Base-by-base conservation (phyloP, 768 basidiomycete species). In the Panellus pusillus region DNA sequence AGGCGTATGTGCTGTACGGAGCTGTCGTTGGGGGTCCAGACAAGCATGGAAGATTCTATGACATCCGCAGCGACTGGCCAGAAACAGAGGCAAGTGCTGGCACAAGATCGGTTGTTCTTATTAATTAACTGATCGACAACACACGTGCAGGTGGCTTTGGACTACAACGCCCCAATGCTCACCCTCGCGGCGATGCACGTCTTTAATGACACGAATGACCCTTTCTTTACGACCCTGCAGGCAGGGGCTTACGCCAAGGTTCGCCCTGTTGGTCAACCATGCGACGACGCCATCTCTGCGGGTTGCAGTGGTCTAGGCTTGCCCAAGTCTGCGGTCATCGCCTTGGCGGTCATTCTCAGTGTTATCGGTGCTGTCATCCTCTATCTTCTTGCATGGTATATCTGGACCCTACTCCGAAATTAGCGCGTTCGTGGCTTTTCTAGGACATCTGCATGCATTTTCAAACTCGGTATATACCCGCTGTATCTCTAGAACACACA, bases 121-220 rank as follows among this genome's bases (percentile, higher is more conserved):
- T 19, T 28, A 41, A 17, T 37, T 24, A 36, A 40, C 31, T 39
- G 29, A 19, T 42, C 32, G 19, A 29, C 36, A 36, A 37, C 46
- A 44, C 53, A 38, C 20, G 32, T 28, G 42, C 44, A 88, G 84
- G 76, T 85, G 47, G 90, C 87, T n/a, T 70, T 93, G 37, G 94
- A 97, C 65, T 94, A 93, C 68, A 91, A 90, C 60, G 91, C 93
- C 0, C 92, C 93, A 2, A 77, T 96, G 74, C 75, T 96, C n/a
- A 88, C 91, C 1, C 78, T 97, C 32, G 84, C 88, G 1, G 89
- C 92, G 15, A 84, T 85, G 75, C 82, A 87, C 61, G 77, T 87
- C n/a, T 63, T 89, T 45, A 84, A 82, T 57, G 81, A 84, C 53
- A 75, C 73, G 20, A 68, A 65, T 17, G 91, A 94, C 60, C 93